phyloP scores from a whole-genome alignment of 768 basidiomycete genomes.

The Tephrocybe rancida region DNA sequence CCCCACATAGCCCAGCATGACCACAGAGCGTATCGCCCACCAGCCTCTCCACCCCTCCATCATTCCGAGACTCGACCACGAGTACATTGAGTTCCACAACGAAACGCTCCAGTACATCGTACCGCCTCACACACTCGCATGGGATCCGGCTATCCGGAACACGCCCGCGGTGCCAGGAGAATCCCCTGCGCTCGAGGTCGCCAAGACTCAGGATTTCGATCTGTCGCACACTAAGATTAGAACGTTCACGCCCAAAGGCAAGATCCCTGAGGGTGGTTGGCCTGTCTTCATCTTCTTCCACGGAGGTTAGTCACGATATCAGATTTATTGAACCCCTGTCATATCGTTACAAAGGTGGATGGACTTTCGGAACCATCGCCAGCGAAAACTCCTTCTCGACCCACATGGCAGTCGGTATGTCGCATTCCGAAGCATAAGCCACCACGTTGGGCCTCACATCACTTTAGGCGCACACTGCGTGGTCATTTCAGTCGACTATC shows the following conservation, averaged over 20 bases:
- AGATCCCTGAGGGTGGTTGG: constrained; percentile 59
- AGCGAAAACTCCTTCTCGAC: constrained; percentile 65
- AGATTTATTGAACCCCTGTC: background rate
- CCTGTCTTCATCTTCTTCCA: constrained; percentile 76
- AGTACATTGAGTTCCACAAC: constrained; percentile 69
- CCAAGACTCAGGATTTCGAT: constrained; percentile 52
- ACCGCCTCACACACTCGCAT: constrained; percentile 59
- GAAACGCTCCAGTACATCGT: constrained; percentile 43
- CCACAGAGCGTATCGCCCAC: constrained; percentile 10
- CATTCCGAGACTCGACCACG: constrained; percentile 58
- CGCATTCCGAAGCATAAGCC: background rate
- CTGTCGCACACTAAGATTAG: constrained; percentile 57
- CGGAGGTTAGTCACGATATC: constrained; percentile 50
- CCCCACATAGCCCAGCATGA: background rate
- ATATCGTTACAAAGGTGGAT: constrained; percentile 53
- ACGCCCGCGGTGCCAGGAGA: constrained; percentile 60
- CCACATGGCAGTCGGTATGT: constrained; percentile 58
- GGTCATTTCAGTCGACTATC: constrained; percentile 69
- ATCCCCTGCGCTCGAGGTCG: constrained; percentile 58
- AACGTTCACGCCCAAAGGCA: constrained; percentile 63
- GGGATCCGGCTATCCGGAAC: constrained; percentile 67
- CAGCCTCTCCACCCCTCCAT: constrained; percentile 69
- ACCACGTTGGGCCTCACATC: background rate
- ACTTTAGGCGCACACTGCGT: constrained; percentile 58
- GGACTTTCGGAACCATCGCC: constrained; percentile 70